Base-by-base conservation (phyloP, 441 rosid genomes). In the Sinapis alba region DNA sequence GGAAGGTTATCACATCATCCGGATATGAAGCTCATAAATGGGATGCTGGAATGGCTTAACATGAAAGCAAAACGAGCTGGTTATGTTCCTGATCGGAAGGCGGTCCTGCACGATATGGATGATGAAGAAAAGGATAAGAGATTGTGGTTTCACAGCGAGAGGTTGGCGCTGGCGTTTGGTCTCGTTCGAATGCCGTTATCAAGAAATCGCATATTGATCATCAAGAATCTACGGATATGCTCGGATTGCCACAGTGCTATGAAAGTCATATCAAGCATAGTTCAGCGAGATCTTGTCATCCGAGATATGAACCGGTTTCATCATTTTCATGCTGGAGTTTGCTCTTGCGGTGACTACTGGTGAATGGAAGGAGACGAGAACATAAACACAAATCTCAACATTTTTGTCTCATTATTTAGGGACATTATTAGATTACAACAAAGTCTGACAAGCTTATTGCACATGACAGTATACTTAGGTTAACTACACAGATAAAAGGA, bases 221-320 rank as follows among this genome's bases (percentile, higher is more conserved):
- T 90, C 34, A 92, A 94, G 74, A 94, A 92, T 78, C 89, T 94
- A 21, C 74, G 96, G 23, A 89, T 88, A 71, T 94, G 97, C 66
- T 83, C 84, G 36, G 97, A 90, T 66, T 92, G 97, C 73, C 99
- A 94, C 81, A 79, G 78, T 66, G 89, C 81, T 38, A 87, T 94
- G 78, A 94, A 92, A 84, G 41, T 86, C 50, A 80, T 89, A 69
- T 88, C 96, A 54, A 79, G 83, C 71, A 79, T 90, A 0, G 86
- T 92, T 64, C 84, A 77, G 50, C 84, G 90, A 69, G 94, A 86
- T 60, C 88, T 94, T 75, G 66, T 94, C 41, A 84, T 94, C 12
- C 81, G 96, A 75, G 98, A 89, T 86, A 86, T 88, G 88, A 90
- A 94, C 60, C 84, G 94, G n/a, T 92, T 88, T 79, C 97, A 94